Evolutionary conservation across 2,329 filamentous ascomycete species (phyloP).

Genomic region (Botrytis porri): DNA sequence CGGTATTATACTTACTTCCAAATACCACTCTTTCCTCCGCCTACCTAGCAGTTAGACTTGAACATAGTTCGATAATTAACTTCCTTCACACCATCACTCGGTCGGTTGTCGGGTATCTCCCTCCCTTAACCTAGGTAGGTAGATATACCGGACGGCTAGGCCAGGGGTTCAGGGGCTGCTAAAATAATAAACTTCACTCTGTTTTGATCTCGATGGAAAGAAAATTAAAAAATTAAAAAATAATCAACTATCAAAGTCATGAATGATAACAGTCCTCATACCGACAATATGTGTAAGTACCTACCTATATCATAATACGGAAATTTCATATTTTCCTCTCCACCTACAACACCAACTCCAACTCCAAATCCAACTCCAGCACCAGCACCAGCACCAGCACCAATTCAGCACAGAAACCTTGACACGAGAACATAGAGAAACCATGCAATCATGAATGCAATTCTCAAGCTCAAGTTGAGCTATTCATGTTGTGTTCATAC

Average conservation of each 20-base stretch:
- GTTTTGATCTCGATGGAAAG: not conserved
- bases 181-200: not conserved
- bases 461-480: not conserved
- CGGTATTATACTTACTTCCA: not conserved
- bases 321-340: not conserved
- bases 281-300: not conserved
- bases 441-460: not conserved
- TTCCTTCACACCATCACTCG: not conserved
- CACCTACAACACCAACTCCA: not conserved
- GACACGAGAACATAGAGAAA: not conserved
- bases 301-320: not conserved
- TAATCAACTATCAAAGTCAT: not conserved
- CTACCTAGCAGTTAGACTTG: not conserved
- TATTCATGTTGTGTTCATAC: not conserved
- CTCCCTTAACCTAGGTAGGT: not conserved
- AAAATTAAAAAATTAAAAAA: not conserved
- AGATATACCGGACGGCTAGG: not conserved
- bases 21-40: not conserved
- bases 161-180: not conserved
- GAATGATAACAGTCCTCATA: not conserved
- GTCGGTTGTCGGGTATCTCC: conserved; percentile 3
- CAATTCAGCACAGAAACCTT: not conserved
- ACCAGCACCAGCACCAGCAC: not conserved
- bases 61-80: not conserved
- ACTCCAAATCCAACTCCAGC: not conserved